phyloP scores from a whole-genome alignment of 257 asterid genomes.

The Scutellaria baicalensis region DNA sequence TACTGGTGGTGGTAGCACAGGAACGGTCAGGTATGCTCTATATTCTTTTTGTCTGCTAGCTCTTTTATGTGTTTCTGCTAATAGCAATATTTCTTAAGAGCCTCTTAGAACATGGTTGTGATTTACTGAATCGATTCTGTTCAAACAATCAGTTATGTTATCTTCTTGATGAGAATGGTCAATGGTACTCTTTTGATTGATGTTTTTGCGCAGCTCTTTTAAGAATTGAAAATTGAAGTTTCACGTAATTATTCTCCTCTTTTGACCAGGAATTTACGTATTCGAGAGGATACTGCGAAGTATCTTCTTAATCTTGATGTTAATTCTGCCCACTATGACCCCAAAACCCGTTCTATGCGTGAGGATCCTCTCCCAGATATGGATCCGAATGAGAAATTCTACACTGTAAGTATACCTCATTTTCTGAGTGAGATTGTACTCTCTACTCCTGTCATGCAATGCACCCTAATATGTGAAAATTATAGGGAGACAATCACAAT shows the following conservation, averaged over 20 bases:
- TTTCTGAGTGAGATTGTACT: neutral
- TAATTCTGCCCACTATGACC: constrained; percentile 92
- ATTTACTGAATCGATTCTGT: neutral
- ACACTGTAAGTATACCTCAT: constrained; percentile 43
- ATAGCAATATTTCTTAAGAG: neutral
- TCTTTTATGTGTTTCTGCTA: neutral
- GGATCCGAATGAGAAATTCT: constrained; percentile 96
- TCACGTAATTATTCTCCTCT: neutral
- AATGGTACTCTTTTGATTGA: neutral
- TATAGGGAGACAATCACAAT: constrained; percentile 80
- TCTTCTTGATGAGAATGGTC: neutral
- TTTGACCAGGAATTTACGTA: constrained; percentile 73
- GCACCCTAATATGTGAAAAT: neutral
- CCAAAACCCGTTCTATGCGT: constrained; percentile 97
- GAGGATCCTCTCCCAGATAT: constrained; percentile 97
- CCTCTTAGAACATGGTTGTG: neutral
- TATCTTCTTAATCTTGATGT: constrained; percentile 95
- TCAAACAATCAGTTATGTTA: neutral
- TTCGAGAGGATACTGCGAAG: constrained; percentile 95
- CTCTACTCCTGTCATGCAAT: neutral
- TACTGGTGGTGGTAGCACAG: constrained; percentile 99
- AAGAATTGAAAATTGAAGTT: neutral
- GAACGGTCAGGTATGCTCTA: constrained; percentile 78
- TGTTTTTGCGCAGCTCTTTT: neutral
- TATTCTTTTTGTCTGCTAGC: neutral